Evolutionary conservation across 2,329 filamentous ascomycete genomes (phyloP), one percentile per base, ranked within the genome.

Genomic region (Allantophomopsis cytisporea): DNA sequence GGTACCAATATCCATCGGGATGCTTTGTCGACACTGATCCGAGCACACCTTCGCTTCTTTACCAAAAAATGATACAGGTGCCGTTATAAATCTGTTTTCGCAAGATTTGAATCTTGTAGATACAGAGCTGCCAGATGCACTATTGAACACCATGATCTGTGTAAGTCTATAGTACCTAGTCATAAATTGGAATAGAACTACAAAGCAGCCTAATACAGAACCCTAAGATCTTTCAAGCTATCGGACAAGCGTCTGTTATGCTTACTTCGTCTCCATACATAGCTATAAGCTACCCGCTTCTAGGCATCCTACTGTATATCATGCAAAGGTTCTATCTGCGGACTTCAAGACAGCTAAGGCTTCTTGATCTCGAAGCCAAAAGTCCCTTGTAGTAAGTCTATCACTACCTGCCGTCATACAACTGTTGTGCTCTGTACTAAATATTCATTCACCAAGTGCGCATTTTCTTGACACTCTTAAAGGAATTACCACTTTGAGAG

Each of bases 281-380:
- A n/a, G n/a, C n/a, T n/a, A n/a, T n/a, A n/a, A n/a, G n/a, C n/a
- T n/a, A n/a, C n/a, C n/a, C n/a, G n/a, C n/a, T n/a, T n/a, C n/a
- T n/a, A n/a, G n/a, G n/a, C n/a, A n/a, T n/a, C n/a, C 23, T 34
- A 2, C 37, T 44, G 13, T 44, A 42, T 35, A 39, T 42, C 17
- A 33, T 50, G n/a, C 63, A 66, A 42, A 63, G 60, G 36, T 54
- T 62, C 37, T 69, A 54, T 62, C 5, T 68, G 10, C 57, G 63
- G 4, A 69, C 65, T 2, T 66, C 63, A 2, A 58, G 65, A 2
- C 65, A 68, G 43, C 42, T 69, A 4, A 59, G 66, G 40, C 56
- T 65, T 21, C 49, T 69, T 31, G 66, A 69, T 35, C 51, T 69
- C 10, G 65, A 69, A 46, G 41, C 46, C 0, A 52, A 51, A 34